Evolutionary conservation across 2,329 filamentous ascomycete genomes (phyloP).

Genomic region (Neopestalotiopsis sp.): DNA sequence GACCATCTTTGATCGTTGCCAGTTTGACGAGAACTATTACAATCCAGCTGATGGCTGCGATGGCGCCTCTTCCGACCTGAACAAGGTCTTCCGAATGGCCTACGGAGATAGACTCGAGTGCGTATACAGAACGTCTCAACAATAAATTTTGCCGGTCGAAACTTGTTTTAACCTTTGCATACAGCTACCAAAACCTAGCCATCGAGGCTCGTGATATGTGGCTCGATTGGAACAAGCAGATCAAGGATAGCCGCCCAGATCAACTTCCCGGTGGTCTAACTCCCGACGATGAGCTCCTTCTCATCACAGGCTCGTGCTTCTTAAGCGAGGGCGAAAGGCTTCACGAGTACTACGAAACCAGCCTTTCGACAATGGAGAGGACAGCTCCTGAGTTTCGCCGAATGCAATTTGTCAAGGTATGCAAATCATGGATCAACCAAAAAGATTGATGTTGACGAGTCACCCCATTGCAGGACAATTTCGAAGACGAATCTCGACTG

Average conservation of each 20-base stretch:
- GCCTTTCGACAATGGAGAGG: too few relatives aligned
- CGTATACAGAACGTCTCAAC: neutral
- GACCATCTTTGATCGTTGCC: slow-evolving; percentile 24
- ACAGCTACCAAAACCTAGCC: slow-evolving; percentile 30
- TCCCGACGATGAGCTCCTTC: too few relatives aligned
- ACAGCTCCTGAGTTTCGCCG: too few relatives aligned
- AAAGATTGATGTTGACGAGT: too few relatives aligned
- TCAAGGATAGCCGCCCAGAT: slow-evolving; percentile 21
- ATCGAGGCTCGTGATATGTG: slow-evolving; percentile 39
- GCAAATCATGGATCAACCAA: too few relatives aligned
- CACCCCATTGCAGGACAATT: too few relatives aligned
- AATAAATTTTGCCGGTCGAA: too few relatives aligned
- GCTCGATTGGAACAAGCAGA: slow-evolving; percentile 33
- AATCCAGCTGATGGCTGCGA: slow-evolving; percentile 24
- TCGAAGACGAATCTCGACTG: too few relatives aligned
- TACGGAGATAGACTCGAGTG: slow-evolving; percentile 21
- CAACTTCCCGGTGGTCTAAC: slow-evolving; percentile 28
- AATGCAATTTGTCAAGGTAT: too few relatives aligned
- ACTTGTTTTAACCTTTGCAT: neutral
- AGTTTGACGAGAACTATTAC: slow-evolving; percentile 24
- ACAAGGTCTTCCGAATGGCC: slow-evolving; percentile 26
- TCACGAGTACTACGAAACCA: too few relatives aligned
- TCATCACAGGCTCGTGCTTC: too few relatives aligned
- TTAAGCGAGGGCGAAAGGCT: too few relatives aligned
- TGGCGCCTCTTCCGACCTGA: slow-evolving; percentile 26